These are phyloP conservation scores for Pachyrhizus erosus DNA, from an alignment of 306 rosid genomes.

Conservation along the genomic window DNA sequence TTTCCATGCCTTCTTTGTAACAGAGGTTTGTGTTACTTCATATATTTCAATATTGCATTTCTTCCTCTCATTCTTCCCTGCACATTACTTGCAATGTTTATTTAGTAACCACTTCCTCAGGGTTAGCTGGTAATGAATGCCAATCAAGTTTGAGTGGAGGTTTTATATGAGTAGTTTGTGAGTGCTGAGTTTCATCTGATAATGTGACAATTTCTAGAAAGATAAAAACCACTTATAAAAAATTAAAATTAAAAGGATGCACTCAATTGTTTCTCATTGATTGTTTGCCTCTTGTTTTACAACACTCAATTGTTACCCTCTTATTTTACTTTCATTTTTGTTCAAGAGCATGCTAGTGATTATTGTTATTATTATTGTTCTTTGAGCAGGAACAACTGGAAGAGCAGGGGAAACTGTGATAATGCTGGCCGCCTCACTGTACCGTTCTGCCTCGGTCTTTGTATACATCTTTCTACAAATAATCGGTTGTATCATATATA, in stretches of 20 bases:
- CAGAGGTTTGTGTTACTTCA: slow-evolving; percentile 73
- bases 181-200: neutral
- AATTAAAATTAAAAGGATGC: neutral
- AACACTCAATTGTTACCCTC: neutral
- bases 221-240: neutral
- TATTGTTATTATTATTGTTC: neutral
- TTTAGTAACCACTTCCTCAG: neutral
- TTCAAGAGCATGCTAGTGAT: slow-evolving; percentile 24
- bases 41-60: slow-evolving; percentile 7
- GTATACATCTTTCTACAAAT: neutral
- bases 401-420: slow-evolving; percentile 65
- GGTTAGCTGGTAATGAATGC: neutral
- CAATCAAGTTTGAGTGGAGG: neutral
- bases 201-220: neutral
- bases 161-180: too few species aligned
- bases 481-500: neutral
- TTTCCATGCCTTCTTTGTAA: slow-evolving; percentile 89
- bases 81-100: neutral
- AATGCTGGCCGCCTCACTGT: neutral
- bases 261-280: neutral
- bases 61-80: neutral
- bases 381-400: slow-evolving; percentile 70
- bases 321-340: neutral
- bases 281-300: neutral
- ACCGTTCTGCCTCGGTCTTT: neutral